Evolutionary conservation across 352 stramenopile genomes (phyloP).

Genomic region (Globisporangium recalcitrans): DNA sequence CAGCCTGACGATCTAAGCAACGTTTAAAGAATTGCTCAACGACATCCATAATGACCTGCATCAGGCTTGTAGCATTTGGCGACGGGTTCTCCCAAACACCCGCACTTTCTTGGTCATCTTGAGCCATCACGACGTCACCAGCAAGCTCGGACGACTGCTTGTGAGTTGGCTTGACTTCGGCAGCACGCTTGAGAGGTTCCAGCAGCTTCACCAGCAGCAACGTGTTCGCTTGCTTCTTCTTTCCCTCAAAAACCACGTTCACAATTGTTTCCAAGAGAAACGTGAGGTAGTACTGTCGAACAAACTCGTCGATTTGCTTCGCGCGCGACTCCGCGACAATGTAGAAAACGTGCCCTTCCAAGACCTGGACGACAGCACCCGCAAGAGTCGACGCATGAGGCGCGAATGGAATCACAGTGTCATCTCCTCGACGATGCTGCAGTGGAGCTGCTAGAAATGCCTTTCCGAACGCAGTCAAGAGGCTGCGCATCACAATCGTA

Average conservation of each 20-base stretch:
- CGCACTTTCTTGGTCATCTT: conserved; percentile 15
- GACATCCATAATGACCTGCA: conserved; percentile 53
- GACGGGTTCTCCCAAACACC: conserved; percentile 17
- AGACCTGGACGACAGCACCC: conserved; percentile 32
- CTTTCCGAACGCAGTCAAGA: conserved; percentile 63
- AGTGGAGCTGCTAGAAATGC: conserved; percentile 55
- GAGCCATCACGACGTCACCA: conserved; percentile 31
- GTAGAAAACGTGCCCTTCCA: conserved; percentile 52
- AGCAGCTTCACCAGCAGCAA: conserved; percentile 64
- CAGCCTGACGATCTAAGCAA: conserved; percentile 10
- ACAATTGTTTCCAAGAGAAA: conserved; percentile 80
- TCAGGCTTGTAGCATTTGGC: conserved; percentile 26
- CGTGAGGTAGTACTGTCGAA: conserved; percentile 69
- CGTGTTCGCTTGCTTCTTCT: conserved; percentile 74
- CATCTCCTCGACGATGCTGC: conserved; percentile 65
- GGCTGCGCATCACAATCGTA: conserved; percentile 55
- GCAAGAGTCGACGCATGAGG: conserved; percentile 52
- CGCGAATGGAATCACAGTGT: conserved; percentile 45
- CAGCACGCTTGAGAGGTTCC: conserved; percentile 26
- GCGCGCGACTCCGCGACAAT: conserved; percentile 33
- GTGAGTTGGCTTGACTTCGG: conserved; percentile 6
- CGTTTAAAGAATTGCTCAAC: conserved; percentile 26
- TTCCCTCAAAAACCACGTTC: conserved; percentile 64
- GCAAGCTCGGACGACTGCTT: neutral
- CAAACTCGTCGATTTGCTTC: conserved; percentile 49